These are phyloP conservation scores for Septoria petroselini DNA, from an alignment of 2,329 filamentous ascomycete species.

Conservation along the genomic window DNA sequence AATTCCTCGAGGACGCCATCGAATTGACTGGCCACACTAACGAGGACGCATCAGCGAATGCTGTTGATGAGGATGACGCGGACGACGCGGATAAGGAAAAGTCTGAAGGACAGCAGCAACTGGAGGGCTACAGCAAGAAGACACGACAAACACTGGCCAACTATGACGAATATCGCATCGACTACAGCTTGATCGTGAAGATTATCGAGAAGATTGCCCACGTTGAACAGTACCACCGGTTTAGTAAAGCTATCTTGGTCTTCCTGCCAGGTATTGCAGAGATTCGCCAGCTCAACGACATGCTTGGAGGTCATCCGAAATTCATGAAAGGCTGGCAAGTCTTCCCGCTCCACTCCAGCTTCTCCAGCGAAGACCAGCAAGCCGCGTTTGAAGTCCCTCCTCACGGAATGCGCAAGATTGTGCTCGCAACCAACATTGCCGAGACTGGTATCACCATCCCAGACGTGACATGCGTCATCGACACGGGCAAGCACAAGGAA, in stretches of 20 bases:
- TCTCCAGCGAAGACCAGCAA: constrained; percentile 95
- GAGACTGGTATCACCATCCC: constrained; percentile 98
- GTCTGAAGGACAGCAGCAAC: constrained; percentile 57
- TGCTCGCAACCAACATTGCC: constrained; percentile 95
- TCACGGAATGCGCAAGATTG: constrained; percentile 80
- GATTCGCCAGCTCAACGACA: constrained; percentile 65
- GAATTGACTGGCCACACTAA: constrained; percentile 75
- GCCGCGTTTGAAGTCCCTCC: constrained; percentile 85
- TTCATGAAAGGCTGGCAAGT: constrained; percentile 79
- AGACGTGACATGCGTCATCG: constrained; percentile 93
- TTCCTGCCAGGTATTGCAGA: constrained; percentile 95
- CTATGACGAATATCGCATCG: constrained; percentile 87
- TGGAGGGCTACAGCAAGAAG: constrained; percentile 70
- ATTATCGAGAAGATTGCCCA: constrained; percentile 74
- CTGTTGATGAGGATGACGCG: constrained; percentile 44
- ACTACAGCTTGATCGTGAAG: constrained; percentile 80
- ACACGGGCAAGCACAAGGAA: constrained; percentile 94
- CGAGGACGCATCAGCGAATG: constrained; percentile 56
- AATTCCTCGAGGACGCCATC: constrained; percentile 88
- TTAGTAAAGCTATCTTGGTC: constrained; percentile 87
- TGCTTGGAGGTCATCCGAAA: constrained; percentile 70
- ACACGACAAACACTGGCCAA: constrained; percentile 72
- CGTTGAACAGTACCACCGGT: constrained; percentile 62
- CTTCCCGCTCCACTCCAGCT: constrained; percentile 88
- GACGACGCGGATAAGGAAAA: constrained; percentile 44